Conservation (phyloP, 768 basidiomycete species). For the Strobilomyces confusus region DNA sequence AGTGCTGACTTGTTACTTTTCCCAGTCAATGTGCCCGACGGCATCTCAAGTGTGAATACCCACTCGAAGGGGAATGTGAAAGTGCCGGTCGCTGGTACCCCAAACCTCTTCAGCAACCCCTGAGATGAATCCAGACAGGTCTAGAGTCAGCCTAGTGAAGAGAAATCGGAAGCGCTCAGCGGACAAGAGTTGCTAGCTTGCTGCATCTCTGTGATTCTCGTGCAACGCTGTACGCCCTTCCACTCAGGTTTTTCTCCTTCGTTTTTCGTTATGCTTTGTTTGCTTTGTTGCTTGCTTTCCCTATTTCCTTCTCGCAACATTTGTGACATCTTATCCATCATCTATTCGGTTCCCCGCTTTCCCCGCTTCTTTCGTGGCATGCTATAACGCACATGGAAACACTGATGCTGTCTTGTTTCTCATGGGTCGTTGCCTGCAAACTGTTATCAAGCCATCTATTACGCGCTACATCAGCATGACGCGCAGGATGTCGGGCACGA, state of each 20-base stretch:
- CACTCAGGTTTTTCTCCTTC: slow-evolving; percentile 1
- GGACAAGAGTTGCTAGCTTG: slow-evolving; percentile 22
- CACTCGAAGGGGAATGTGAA: slow-evolving; percentile 63
- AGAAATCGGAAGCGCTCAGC: slow-evolving; percentile 26
- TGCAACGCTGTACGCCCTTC: not conserved
- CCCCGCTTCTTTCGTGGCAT: slow-evolving; percentile 17
- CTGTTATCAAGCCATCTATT: slow-evolving; percentile 1
- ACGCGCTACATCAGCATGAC: not conserved
- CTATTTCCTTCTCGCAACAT: slow-evolving; percentile 1
- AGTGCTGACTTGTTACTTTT: slow-evolving; percentile 18
- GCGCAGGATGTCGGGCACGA: slow-evolving; percentile 1
- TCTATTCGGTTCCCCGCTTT: slow-evolving; percentile 21
- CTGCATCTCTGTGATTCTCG: slow-evolving; percentile 15
- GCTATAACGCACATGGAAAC: slow-evolving; percentile 27
- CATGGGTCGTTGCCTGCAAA: slow-evolving; percentile 12
- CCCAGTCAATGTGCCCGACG: slow-evolving; percentile 69
- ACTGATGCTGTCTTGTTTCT: slow-evolving; percentile 15
- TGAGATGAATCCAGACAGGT: slow-evolving; percentile 22
- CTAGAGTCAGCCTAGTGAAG: slow-evolving; percentile 23
- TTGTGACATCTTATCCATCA: slow-evolving; percentile 30
- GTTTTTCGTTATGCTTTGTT: slow-evolving; percentile 17
- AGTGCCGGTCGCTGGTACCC: slow-evolving; percentile 33
- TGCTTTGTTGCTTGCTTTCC: slow-evolving; percentile 23
- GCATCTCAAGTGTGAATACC: slow-evolving; percentile 67
- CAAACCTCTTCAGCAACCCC: slow-evolving; percentile 25